Conservation (phyloP, 768 basidiomycete species). For the Xerocomellus chrysenteron region DNA sequence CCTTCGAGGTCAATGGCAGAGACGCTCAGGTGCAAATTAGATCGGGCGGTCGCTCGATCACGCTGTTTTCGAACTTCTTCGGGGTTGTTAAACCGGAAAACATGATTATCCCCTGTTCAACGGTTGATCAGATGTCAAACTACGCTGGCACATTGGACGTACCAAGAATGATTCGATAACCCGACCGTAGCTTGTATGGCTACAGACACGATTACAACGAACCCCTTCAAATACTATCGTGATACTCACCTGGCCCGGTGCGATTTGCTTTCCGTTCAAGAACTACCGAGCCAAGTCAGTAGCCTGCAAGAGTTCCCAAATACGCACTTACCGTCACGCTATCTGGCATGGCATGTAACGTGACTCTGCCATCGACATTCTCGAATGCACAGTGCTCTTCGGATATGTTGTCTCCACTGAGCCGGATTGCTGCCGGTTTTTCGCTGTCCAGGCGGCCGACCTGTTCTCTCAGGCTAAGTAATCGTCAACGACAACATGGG, state of each 20-base stretch:
- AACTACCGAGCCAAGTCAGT: constrained; percentile 50
- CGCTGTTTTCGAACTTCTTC: constrained; percentile 92
- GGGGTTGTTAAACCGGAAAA: constrained; percentile 96
- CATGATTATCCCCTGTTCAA: constrained; percentile 85
- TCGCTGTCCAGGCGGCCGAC: constrained; percentile 87
- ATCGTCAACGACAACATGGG: constrained; percentile 2
- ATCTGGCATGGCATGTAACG: constrained; percentile 73
- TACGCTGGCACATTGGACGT: constrained; percentile 17
- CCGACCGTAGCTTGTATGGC: constrained; percentile 87
- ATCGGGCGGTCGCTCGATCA: constrained; percentile 74
- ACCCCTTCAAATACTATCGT: not conserved
- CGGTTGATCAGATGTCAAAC: constrained; percentile 5
- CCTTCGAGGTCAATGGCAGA: constrained; percentile 67
- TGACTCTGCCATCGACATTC: constrained; percentile 81
- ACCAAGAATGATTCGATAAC: constrained; percentile 96
- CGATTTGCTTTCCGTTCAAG: constrained; percentile 88
- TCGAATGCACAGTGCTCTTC: constrained; percentile 94
- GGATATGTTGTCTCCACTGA: constrained; percentile 89
- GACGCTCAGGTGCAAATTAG: constrained; percentile 62
- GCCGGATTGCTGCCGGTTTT: constrained; percentile 80
- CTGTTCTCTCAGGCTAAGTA: constrained; percentile 37
- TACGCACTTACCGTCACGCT: constrained; percentile 70
- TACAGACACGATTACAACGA: constrained; percentile 22
- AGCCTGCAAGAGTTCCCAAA: not conserved
- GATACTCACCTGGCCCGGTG: constrained; percentile 65